Percentiles rank a stretch among this genome's conserved stretches.
Evolutionary conservation across 2,329 filamentous ascomycete genomes (phyloP).

Genomic region (Ceratocystis albifundus): DNA sequence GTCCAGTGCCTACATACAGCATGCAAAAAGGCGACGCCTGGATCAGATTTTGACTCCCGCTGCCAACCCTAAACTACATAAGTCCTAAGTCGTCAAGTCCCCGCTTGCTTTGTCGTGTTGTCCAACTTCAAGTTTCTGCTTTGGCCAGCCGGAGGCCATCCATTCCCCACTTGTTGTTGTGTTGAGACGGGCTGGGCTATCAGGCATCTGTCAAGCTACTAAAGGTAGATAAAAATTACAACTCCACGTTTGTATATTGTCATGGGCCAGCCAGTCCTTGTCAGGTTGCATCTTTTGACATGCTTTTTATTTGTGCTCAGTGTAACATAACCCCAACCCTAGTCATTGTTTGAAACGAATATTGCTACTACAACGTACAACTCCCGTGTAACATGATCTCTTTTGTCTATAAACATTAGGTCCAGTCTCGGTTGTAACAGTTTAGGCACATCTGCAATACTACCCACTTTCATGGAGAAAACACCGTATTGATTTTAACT

Average conservation of each 20-base stretch:
- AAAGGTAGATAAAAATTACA: background rate
- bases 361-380: too few relatives aligned
- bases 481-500: too few relatives aligned
- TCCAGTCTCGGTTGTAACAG: too few relatives aligned
- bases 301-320: background rate
- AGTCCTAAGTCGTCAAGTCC: background rate
- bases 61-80: background rate
- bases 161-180: background rate
- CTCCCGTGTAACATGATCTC: too few relatives aligned
- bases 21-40: background rate
- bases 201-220: background rate
- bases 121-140: background rate
- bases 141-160: background rate
- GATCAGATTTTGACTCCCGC: background rate
- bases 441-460: background rate
- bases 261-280: background rate
- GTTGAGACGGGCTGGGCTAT: background rate
- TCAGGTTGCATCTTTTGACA: background rate
- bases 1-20: background rate
- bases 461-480: too few relatives aligned
- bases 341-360: background rate
- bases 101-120: background rate
- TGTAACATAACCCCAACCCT: background rate
- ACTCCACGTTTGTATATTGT: background rate
- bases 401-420: too few relatives aligned